Conservation (phyloP, 768 basidiomycete species). For the Russula emetica region DNA sequence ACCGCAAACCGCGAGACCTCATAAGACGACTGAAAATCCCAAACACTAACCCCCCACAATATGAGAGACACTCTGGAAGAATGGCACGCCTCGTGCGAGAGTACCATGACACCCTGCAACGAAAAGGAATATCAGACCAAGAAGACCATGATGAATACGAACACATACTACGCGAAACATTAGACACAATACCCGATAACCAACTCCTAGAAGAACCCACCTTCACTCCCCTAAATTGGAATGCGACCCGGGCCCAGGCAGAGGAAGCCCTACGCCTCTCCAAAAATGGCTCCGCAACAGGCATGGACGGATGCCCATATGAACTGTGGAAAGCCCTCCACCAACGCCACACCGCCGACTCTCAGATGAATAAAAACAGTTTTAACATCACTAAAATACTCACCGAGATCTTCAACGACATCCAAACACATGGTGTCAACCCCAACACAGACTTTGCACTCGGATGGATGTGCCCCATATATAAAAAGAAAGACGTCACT, state of each 20-base stretch:
- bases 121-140: neutral
- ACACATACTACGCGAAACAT: neutral
- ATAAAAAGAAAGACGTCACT: slow-evolving; percentile 37
- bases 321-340: neutral
- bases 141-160: neutral
- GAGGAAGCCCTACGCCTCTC: neutral
- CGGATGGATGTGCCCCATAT: slow-evolving; percentile 40
- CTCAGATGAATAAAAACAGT: neutral
- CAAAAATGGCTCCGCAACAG: neutral
- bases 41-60: neutral
- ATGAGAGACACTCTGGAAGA: neutral
- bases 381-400: slow-evolving; percentile 1
- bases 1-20: neutral
- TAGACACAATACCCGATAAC: neutral
- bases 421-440: neutral
- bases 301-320: slow-evolving; percentile 4
- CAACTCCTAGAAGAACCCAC: neutral
- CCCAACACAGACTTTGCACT: slow-evolving; percentile 27
- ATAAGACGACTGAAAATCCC: neutral
- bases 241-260: neutral
- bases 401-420: neutral
- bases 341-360: no score
- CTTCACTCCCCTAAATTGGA: no score
- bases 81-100: slow-evolving; percentile 1
- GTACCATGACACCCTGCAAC: slow-evolving; percentile 12